Conservation (phyloP, 1,139 yeast species). For the Yamadazyma triangularis region DNA sequence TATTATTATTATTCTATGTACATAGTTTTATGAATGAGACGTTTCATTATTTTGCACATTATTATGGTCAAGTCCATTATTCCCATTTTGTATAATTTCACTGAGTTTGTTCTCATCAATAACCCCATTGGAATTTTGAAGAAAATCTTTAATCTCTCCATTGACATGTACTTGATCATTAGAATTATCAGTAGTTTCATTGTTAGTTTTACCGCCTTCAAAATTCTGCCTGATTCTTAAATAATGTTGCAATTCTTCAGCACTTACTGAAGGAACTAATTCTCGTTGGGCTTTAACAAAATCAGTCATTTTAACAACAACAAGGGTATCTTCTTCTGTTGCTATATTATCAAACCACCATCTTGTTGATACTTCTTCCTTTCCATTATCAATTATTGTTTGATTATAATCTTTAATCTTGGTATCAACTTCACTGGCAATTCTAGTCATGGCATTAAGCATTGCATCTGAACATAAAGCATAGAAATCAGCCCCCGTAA, state of each 20-base stretch:
- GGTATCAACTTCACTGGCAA: slow-evolving; percentile 70
- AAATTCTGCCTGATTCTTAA: slow-evolving; percentile 71
- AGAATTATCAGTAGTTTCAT: too few species aligned
- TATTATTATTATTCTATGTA: too few species aligned
- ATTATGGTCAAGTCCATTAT: slow-evolving; percentile 1
- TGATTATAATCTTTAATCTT: slow-evolving; percentile 55
- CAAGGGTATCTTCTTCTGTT: slow-evolving; percentile 59
- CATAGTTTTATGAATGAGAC: slow-evolving; percentile 2
- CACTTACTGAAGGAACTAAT: slow-evolving; percentile 80
- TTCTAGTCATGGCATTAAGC: slow-evolving; percentile 92
- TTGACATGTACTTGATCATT: too few species aligned
- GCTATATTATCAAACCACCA: slow-evolving; percentile 94
- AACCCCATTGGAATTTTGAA: slow-evolving; percentile 3
- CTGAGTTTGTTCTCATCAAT: slow-evolving; percentile 2
- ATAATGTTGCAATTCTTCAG: slow-evolving; percentile 82
- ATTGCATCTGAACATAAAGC: slow-evolving; percentile 93
- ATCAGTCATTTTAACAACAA: slow-evolving; percentile 65
- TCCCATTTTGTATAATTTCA: slow-evolving; percentile 2
- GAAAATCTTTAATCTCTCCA: slow-evolving; percentile 1
- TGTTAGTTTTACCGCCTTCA: slow-evolving; percentile 47
- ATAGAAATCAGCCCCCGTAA: slow-evolving; percentile 96
- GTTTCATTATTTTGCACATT: too few species aligned
- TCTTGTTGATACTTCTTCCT: slow-evolving; percentile 52
- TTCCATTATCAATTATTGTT: slow-evolving; percentile 20
- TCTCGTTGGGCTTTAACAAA: slow-evolving; percentile 70